Evolutionary conservation across 371 early-diverging fungal genomes (phyloP).

Genomic region (Actinomortierella ambigua): DNA sequence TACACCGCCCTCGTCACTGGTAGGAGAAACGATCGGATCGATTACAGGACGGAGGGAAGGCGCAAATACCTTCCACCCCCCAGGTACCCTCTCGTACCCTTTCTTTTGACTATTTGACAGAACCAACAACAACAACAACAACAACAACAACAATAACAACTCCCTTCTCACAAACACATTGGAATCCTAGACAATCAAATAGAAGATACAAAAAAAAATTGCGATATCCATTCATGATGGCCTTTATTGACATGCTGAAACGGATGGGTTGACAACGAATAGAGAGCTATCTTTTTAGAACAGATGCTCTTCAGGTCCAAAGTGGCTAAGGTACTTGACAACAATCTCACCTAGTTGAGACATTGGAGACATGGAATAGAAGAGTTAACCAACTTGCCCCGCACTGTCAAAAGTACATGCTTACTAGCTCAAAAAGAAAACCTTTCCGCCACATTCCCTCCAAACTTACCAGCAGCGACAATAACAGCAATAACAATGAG

Average conservation of each 20-base stretch:
- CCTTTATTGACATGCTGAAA: slow-evolving; percentile 7
- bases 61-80: background rate
- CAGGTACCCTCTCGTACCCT: too few species aligned
- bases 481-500: slow-evolving; percentile 63
- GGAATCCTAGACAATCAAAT: background rate
- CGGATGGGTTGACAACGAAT: too few species aligned
- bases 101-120: too few species aligned
- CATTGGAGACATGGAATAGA: background rate
- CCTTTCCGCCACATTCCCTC: too few species aligned
- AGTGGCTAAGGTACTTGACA: slow-evolving; percentile 44
- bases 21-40: too few species aligned
- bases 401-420: background rate
- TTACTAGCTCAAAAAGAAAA: background rate
- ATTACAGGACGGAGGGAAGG: too few species aligned
- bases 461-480: slow-evolving; percentile 60
- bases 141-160: too few species aligned
- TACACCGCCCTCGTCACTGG: too few species aligned
- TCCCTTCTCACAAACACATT: background rate
- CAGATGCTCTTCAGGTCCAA: slow-evolving; percentile 17
- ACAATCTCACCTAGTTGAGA: slow-evolving; percentile 38
- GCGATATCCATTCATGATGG: slow-evolving; percentile 1
- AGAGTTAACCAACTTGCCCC: background rate
- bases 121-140: too few species aligned
- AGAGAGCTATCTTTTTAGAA: slow-evolving; percentile 4
- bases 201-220: background rate